These are phyloP conservation scores for Scutellaria minor DNA, from an alignment of 257 asterid species.

Conservation along the genomic window DNA sequence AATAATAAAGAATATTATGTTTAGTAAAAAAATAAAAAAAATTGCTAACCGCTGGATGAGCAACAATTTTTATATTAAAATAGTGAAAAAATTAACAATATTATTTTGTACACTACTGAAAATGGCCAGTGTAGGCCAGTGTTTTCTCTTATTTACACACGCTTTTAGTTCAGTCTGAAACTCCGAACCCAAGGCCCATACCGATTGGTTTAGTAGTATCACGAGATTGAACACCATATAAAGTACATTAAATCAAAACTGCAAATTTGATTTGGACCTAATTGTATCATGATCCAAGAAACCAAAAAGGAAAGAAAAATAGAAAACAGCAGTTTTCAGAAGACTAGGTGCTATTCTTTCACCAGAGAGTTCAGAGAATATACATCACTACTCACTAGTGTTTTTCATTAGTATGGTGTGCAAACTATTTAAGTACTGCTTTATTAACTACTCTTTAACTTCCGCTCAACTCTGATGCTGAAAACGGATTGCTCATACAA, in stretches of 20 bases:
- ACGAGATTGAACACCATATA: too few relatives aligned
- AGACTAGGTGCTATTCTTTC: conserved; percentile 23
- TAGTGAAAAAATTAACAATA: too few relatives aligned
- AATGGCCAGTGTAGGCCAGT: neutral
- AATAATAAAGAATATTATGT: too few relatives aligned
- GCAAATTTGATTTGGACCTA: too few relatives aligned
- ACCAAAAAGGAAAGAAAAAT: neutral
- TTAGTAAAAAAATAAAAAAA: too few relatives aligned
- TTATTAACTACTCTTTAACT: conserved; percentile 11
- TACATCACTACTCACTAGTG: conserved; percentile 28
- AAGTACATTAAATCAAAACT: too few relatives aligned
- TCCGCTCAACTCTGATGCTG: conserved; percentile 9
- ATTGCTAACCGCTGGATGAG: too few relatives aligned
- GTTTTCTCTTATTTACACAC: neutral
- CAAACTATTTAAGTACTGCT: conserved; percentile 4
- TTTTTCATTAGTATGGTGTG: neutral
- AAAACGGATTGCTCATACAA: neutral
- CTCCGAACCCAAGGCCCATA: conserved; percentile 6
- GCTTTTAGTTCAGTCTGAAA: too few relatives aligned
- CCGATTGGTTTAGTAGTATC: neutral
- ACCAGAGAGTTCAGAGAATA: conserved; percentile 21
- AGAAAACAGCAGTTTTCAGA: neutral
- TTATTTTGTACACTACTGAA: too few relatives aligned
- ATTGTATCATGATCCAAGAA: too few relatives aligned
- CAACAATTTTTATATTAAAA: too few relatives aligned